Base-by-base conservation (phyloP, 148 eudicot species). In the Drosera capensis region DNA sequence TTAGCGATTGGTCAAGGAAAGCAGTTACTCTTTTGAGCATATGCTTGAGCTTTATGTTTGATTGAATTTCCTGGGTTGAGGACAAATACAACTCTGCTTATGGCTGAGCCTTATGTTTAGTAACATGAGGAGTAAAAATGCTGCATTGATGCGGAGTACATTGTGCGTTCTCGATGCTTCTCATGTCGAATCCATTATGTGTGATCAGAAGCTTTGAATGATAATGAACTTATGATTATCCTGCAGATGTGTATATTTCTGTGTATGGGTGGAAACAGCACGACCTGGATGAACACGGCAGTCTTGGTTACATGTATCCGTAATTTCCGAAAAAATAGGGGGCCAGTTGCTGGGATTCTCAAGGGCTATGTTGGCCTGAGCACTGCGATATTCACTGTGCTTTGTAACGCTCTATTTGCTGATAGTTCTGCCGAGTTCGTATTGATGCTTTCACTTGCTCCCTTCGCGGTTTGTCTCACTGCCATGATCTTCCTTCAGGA, bases 201-300 rank as follows among this genome's bases (percentile, higher is more conserved):
- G n/a, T n/a, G n/a, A n/a, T n/a, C n/a, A n/a, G n/a, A n/a, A n/a
- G n/a, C n/a, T n/a, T n/a, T n/a, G n/a, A n/a, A n/a, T 28, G 38
- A 34, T 11, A 34, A 26, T 19, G 20, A 14, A 19, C 25, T 26
- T 34, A 22, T 46, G 50, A 7, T 4, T 26, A 7, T 14, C 2
- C 7, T 36, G 40, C 57, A 53, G 57, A 53, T 53, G 57, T 53
- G 57, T n/a, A 43, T 53, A 53, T 53, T 53, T 20, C 18, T 53
- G 47, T 53, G 57, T 55, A 41, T 74, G 67, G 86, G 78, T 54
- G 73, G 80, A 21, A 78, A 78, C 62, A 78, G 86, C 58, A 74
- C 77, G 1, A 66, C 86, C 20, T 78, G 80, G 80, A 71, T 78
- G 77, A 74, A 71, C 49, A 78, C 86, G 12, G 74, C 80, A 8